These are phyloP conservation scores for Schoenoplectus triqueter DNA, from an alignment of 202 grass and related monocot genomes.

Conservation along the genomic window DNA sequence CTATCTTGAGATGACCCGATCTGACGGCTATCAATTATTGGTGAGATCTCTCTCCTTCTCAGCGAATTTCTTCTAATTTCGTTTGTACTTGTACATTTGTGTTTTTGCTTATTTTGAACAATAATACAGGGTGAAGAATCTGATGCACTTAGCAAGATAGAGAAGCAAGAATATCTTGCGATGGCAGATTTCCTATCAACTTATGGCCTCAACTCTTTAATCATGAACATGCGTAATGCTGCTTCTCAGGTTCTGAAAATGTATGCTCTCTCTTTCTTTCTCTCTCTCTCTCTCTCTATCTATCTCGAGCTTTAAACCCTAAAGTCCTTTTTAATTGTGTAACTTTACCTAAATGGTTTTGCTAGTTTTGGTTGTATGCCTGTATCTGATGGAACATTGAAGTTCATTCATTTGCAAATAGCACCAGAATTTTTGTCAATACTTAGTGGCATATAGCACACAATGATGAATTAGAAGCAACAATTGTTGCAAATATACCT, in stretches of 20 bases:
- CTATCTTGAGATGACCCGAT: conserved; percentile 85
- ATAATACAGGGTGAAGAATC: conserved; percentile 62
- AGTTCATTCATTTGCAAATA: not conserved
- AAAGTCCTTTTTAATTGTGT: conserved; percentile 13
- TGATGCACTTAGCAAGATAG: conserved; percentile 59
- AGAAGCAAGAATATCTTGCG: conserved; percentile 72
- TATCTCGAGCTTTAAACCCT: not conserved
- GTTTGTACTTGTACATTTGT: not conserved
- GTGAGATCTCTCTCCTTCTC: conserved; percentile 39
- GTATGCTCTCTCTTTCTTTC: conserved; percentile 52
- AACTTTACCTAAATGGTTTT: not conserved
- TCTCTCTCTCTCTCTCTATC: not conserved
- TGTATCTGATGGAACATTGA: not conserved
- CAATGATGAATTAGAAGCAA: not conserved
- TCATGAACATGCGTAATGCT: conserved; percentile 64
- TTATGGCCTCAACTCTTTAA: conserved; percentile 69
- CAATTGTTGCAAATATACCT: not conserved
- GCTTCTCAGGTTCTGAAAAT: conserved; percentile 77
- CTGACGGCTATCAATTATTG: conserved; percentile 50
- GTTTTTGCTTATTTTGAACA: conserved; percentile 19
- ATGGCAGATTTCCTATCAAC: conserved; percentile 85
- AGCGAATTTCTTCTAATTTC: not conserved
- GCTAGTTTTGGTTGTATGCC: not conserved
- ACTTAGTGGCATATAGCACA: not conserved
- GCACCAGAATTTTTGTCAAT: not conserved